phyloP scores from a whole-genome alignment of 2,329 filamentous ascomycete species.

The Tympanopsis confertula region DNA sequence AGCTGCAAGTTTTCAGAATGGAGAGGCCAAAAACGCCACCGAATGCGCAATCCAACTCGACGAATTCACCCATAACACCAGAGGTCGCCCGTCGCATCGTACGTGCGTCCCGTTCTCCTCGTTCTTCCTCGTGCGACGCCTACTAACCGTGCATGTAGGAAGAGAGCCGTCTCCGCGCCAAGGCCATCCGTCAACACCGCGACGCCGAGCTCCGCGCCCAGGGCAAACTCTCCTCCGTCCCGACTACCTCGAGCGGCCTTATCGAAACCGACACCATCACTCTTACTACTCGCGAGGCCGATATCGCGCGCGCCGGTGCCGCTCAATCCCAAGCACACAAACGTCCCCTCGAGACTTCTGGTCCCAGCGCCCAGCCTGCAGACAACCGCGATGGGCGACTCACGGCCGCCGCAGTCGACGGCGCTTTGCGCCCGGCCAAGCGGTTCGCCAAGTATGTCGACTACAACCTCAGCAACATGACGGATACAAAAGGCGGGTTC shows the following conservation, averaged over 20 bases:
- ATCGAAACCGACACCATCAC: conserved; percentile 56
- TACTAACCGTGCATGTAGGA: conserved; percentile 41
- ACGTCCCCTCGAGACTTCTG: conserved; percentile 6
- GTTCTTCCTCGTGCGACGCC: conserved; percentile 1
- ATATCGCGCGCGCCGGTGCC: too few species aligned
- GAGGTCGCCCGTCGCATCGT: conserved; percentile 44
- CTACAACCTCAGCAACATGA: conserved; percentile 97
- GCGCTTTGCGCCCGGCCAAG: conserved; percentile 54
- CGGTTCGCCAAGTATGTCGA: conserved; percentile 89
- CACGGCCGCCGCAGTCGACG: conserved; percentile 11
- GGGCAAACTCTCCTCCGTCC: conserved; percentile 25
- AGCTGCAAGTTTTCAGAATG: too few species aligned
- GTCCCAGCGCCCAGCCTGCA: too few species aligned
- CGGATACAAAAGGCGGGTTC: conserved; percentile 93
- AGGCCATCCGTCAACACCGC: conserved; percentile 67
- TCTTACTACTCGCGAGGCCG: conserved; percentile 21
- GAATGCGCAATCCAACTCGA: too few species aligned
- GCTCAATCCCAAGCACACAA: conserved; percentile 10
- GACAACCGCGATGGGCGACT: too few species aligned
- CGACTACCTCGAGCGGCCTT: conserved; percentile 54
- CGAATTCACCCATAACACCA: conserved; percentile 36
- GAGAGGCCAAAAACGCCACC: too few species aligned
- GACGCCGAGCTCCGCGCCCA: conserved; percentile 47
- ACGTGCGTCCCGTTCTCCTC: conserved; percentile 10
- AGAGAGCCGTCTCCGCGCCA: conserved; percentile 76